phyloP scores from a whole-genome alignment of 305 asterid genomes.

The Fraxinus platypoda region DNA sequence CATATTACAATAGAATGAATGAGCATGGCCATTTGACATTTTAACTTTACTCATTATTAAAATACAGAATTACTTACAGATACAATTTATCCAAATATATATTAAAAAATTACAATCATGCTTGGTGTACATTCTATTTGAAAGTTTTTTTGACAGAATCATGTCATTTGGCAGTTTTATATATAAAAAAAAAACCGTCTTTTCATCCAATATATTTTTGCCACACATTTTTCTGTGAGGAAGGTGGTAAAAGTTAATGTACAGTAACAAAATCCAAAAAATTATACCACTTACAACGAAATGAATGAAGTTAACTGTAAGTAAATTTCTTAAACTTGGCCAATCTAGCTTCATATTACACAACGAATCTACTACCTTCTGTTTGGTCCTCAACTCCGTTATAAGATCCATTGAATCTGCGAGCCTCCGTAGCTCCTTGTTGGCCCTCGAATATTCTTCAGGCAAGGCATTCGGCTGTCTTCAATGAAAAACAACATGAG shows the following conservation, averaged over 20 bases:
- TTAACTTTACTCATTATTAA: neutral
- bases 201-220: too few species aligned
- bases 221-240: too few species aligned
- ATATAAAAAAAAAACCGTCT: too few species aligned
- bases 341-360: neutral
- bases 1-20: neutral
- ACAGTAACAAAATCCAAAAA: neutral
- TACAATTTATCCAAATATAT: neutral
- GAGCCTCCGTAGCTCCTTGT: constrained; percentile 83
- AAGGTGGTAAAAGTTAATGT: too few species aligned
- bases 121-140: too few species aligned
- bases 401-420: constrained; percentile 57
- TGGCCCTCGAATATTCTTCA: constrained; percentile 67
- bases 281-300: neutral
- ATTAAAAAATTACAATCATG: neutral
- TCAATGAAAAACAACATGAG: constrained; percentile 30
- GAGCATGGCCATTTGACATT: neutral
- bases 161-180: too few species aligned
- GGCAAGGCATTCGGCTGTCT: constrained; percentile 77
- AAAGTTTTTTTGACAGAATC: too few species aligned
- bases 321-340: neutral
- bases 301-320: neutral
- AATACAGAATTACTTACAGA: neutral
- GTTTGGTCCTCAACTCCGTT: constrained; percentile 61
- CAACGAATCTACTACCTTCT: constrained; percentile 47